These are phyloP conservation scores for Aspergillus ibericus DNA, from an alignment of 2,329 filamentous ascomycete genomes.

Conservation along the genomic window DNA sequence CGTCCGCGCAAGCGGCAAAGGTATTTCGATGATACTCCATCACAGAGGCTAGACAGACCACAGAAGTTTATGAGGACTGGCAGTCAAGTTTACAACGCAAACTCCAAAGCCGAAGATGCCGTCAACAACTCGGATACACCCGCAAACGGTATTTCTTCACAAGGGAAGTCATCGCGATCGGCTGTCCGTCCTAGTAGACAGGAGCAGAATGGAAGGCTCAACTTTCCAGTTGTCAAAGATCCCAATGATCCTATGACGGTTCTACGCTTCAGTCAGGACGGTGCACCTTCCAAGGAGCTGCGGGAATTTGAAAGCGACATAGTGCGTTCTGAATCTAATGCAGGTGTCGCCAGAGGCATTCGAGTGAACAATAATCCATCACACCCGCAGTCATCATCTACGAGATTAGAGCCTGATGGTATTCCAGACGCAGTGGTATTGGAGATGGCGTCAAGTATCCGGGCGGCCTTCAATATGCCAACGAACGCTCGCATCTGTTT, in stretches of 20 bases:
- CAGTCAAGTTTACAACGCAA: not conserved
- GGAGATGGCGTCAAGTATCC: slow-evolving; percentile 23
- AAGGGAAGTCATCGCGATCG: slow-evolving; percentile 26
- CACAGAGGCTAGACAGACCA: not conserved
- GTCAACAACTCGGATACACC: slow-evolving; percentile 8
- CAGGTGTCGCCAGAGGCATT: slow-evolving; percentile 4
- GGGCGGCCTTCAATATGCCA: slow-evolving; percentile 32
- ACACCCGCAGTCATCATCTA: slow-evolving; percentile 22
- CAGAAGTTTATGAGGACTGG: not conserved
- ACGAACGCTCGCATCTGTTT: slow-evolving; percentile 22
- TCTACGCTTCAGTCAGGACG: slow-evolving; percentile 66
- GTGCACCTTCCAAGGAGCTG: slow-evolving; percentile 49
- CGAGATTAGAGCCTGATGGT: slow-evolving; percentile 6
- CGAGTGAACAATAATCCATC: slow-evolving; percentile 16
- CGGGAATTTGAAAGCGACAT: slow-evolving; percentile 17
- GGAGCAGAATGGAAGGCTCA: slow-evolving; percentile 50
- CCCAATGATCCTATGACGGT: slow-evolving; percentile 64
- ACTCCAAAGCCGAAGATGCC: not conserved
- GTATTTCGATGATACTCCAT: not conserved
- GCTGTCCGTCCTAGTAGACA: slow-evolving; percentile 28
- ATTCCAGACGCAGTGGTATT: slow-evolving; percentile 19
- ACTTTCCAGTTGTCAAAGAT: slow-evolving; percentile 77
- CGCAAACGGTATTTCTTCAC: slow-evolving; percentile 16
- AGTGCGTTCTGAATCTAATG: slow-evolving; percentile 7
- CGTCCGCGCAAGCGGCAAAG: slow-evolving; percentile 13